Conservation (phyloP, 1,139 yeast species). For the Pichia inconspicua region DNA sequence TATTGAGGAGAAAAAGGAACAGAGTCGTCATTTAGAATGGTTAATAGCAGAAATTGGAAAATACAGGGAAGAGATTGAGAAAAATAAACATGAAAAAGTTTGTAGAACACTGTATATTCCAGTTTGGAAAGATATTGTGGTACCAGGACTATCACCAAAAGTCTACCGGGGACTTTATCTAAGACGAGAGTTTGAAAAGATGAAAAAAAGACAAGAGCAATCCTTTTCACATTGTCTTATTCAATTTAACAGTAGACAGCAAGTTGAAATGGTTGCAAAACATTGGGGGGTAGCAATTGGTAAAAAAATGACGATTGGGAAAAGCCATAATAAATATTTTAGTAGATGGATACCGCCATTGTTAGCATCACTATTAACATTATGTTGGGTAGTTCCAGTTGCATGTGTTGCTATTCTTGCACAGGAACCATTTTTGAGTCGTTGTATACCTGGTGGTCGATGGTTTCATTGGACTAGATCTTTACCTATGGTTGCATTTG, state of each 20-base stretch:
- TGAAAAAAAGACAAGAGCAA: slow-evolving; percentile 14
- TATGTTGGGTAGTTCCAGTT: slow-evolving; percentile 64
- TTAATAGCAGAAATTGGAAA: not conserved
- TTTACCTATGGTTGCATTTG: slow-evolving; percentile 39
- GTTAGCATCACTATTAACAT: slow-evolving; percentile 38
- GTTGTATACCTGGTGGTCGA: not conserved
- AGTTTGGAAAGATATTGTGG: slow-evolving; percentile 21
- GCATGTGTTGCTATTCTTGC: slow-evolving; percentile 63
- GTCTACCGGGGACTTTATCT: slow-evolving; percentile 18
- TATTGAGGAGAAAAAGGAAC: not conserved
- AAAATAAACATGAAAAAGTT: slow-evolving; percentile 3
- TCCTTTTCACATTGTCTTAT: not conserved
- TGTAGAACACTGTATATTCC: slow-evolving; percentile 14
- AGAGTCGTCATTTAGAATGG: not conserved
- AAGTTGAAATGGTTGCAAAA: not conserved
- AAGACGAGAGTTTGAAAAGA: slow-evolving; percentile 23
- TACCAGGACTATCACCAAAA: slow-evolving; percentile 26
- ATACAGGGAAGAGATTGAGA: not conserved
- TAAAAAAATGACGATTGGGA: not conserved
- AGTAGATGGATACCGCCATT: slow-evolving; percentile 21
- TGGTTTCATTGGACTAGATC: slow-evolving; percentile 28
- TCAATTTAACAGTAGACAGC: not conserved
- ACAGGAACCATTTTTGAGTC: slow-evolving; percentile 31
- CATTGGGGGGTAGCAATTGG: not conserved
- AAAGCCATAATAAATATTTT: not conserved